Base-by-base conservation (phyloP, 371 early-diverging fungal genomes). In the Mortierella sp. region DNA sequence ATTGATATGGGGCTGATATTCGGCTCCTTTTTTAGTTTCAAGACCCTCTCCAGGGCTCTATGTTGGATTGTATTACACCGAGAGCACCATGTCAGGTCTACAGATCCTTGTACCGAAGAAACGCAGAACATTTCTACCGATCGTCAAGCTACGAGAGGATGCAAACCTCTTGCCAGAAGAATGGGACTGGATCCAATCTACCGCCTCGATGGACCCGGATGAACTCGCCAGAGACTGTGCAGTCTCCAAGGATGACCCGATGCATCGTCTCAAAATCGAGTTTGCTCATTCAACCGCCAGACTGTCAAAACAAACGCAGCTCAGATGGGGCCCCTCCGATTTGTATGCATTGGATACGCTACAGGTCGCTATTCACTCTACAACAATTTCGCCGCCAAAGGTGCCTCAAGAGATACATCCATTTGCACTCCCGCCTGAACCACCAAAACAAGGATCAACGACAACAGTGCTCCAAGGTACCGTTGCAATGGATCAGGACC, bases 1-100 rank as follows among this genome's bases (percentile, higher is more conserved):
- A 39, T 14, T 39, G 14, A 39, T 39, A 7, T 14, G 8, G 39
- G 39, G 34, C 34, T 34, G 34, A 34, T 10, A 7, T 34, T 4
- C 34, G 10, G 4, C 4, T 10, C 10, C 34, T 34, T 34, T 12
- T 27, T 31, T 58, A 76, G 76, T 69, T 58, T 54, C 82, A n/a
- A 64, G 65, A n/a, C 71, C 73, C 23, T 71, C 80, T 0, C 62
- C 79, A 27, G 82, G 82, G 4, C 71, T 82, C 14, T 82, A 82
- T 48, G 48, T 82, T 21, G 80, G 80, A 24, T 53, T 82, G 8
- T 74, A 80, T 39, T 79, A 82, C 46, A 71, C 80, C 0, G 80
- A 82, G 43, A 79, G 74, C 34, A 78, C 74, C 14, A 69, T 80
- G 60, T 64, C 78, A 18, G 80, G 82, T 21, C 39, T 82, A 27